These are phyloP conservation scores for Austropuccinia psidii DNA, from an alignment of 1,284 basidiomycete species.

Conservation along the genomic window DNA sequence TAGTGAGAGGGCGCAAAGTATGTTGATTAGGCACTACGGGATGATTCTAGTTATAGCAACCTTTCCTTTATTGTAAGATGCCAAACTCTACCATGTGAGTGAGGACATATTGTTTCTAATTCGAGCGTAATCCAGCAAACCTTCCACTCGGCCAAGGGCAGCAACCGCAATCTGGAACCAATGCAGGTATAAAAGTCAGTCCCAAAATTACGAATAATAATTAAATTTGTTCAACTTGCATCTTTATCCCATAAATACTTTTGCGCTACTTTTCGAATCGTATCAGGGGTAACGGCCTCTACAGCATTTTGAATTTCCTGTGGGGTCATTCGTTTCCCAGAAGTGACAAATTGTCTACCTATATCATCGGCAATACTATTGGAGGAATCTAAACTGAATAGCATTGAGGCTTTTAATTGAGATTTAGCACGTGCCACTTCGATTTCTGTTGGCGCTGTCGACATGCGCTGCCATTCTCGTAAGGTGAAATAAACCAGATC, in stretches of 20 bases:
- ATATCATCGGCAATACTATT: constrained; percentile 98
- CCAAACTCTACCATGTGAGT: constrained; percentile 48
- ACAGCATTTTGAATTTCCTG: constrained; percentile 89
- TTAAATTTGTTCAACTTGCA: constrained; percentile 53
- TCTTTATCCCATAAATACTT: constrained; percentile 97
- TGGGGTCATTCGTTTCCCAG: constrained; percentile 79
- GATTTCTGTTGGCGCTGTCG: constrained; percentile 67
- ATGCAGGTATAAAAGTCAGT: not conserved
- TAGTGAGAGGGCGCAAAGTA: no score
- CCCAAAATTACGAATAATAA: not conserved
- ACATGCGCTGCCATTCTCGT: constrained; percentile 95
- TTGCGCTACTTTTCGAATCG: constrained; percentile 88
- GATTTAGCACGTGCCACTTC: constrained; percentile 97
- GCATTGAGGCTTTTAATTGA: constrained; percentile 88
- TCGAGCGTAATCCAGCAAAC: constrained; percentile 56
- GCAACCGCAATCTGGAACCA: constrained; percentile 64
- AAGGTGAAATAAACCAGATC: constrained; percentile 91
- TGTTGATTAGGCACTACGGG: no score
- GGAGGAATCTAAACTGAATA: constrained; percentile 85
- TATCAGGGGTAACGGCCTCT: constrained; percentile 76
- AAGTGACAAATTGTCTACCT: constrained; percentile 85
- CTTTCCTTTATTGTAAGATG: no score
- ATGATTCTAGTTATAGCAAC: no score
- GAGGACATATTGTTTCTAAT: constrained; percentile 47
- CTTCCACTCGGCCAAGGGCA: constrained; percentile 76